Evolutionary conservation across 2,329 filamentous ascomycete species (phyloP), one percentile per base, ranked within the genome.

Genomic region (Epichloe sibirici): DNA sequence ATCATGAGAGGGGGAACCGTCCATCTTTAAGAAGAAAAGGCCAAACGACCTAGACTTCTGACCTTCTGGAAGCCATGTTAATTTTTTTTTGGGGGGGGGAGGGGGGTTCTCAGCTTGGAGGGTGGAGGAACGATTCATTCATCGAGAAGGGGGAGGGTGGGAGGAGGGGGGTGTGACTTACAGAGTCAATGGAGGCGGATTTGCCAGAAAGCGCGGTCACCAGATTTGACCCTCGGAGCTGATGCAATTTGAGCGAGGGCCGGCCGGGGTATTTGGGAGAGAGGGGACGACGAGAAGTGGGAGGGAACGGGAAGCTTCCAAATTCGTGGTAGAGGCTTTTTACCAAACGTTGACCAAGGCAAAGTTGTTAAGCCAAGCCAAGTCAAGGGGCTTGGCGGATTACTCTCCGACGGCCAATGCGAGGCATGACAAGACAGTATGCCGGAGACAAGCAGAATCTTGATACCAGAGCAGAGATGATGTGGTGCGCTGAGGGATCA

Each of bases 21-120:
- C 31, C 37, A 44, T 45, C 13, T 49, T 55, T 35, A 43, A 47
- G 37, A 13, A 39, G 45, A 48, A 47, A 15, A 25, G 7, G 21
- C 13, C 5, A 49, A 39, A 28, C 23, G 37, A 38, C 45, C 8
- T 13, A 6, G 31, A 23, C 34, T 47, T 4, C 37, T 45, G 47
- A 23, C 34, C 15, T 34, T 40, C 55, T 53, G 56, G 53, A 52
- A 57, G 53, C 49, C 48, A 53, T 51, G 51, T 48, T 38, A 34
- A 53, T 50, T 45, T 52, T 17, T 17, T 17, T 17, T 17, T 17
- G 17, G 17, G 17, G 17, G 17, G 17, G 17, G 17, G 17, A 17
- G 35, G 38, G n/a, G 21, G 8, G 17, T 21, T 21, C 17, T 12
- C 45, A 47, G 49, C 49, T 43, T 34, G 39, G 45, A 51, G 45